Evolutionary conservation across 306 rosid species (phyloP).

Genomic region (Medicago lupulina): DNA sequence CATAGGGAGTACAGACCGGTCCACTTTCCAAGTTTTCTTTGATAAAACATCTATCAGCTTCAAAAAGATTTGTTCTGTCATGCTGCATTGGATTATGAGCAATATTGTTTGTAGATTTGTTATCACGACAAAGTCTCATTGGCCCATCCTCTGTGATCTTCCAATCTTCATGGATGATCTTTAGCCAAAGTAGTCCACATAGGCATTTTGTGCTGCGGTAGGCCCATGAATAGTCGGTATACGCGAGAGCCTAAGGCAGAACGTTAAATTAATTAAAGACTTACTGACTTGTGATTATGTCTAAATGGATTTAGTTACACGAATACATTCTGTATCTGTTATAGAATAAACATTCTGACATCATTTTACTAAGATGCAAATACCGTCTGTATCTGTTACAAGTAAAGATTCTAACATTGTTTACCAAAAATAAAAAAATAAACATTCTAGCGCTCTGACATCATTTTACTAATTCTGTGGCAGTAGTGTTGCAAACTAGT

Average conservation of each 20-base stretch:
- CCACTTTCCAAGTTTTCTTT: not conserved
- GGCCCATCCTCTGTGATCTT: not conserved
- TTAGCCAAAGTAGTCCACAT: not conserved
- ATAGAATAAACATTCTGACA: not conserved
- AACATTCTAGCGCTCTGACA: not conserved
- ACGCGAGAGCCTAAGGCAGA: not conserved
- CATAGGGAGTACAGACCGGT: not conserved
- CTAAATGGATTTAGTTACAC: not conserved
- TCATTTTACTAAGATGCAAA: not conserved
- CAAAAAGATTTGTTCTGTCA: not conserved
- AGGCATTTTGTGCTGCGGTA: not conserved
- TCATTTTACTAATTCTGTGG: slow-evolving; percentile 18
- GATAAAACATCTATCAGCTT: not conserved
- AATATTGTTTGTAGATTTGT: not conserved
- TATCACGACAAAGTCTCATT: not conserved
- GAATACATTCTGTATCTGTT: not conserved
- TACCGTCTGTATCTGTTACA: slow-evolving; percentile 1
- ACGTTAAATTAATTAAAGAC: not conserved
- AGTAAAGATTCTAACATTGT: not conserved
- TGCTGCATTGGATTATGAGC: not conserved
- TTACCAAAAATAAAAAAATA: not conserved
- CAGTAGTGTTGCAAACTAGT: slow-evolving; percentile 5
- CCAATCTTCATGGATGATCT: not conserved
- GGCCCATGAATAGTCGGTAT: not conserved
- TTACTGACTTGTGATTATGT: not conserved